Conservation (phyloP, 345 rosid genomes). For the Ailanthus altissimus region DNA sequence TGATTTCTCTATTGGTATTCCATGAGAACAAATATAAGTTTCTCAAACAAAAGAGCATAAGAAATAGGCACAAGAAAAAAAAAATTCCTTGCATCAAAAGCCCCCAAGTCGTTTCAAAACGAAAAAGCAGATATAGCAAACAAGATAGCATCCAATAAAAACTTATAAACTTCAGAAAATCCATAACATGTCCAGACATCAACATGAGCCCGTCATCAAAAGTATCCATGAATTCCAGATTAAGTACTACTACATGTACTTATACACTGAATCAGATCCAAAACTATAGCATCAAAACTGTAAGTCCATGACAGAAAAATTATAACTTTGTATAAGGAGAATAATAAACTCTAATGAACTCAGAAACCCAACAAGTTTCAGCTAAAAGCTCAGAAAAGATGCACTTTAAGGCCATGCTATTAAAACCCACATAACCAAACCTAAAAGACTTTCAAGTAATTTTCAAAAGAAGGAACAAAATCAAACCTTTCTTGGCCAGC, state of each 20-base stretch:
- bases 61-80: neutral
- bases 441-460: neutral
- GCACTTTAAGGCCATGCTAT: neutral
- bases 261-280: neutral
- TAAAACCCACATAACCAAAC: constrained; percentile 8
- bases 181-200: neutral
- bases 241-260: neutral
- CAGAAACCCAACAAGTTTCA: neutral
- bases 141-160: neutral
- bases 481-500: constrained; percentile 55
- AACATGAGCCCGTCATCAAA: constrained; percentile 7
- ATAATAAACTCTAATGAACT: neutral
- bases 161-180: neutral
- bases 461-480: neutral
- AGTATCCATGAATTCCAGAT: neutral
- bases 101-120: neutral
- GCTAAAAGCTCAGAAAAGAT: neutral
- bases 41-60: neutral
- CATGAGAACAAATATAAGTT: neutral
- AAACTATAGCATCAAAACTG: no score
- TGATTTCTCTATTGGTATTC: neutral
- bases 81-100: neutral
- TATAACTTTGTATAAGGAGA: neutral
- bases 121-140: neutral
- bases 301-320: no score